Evolutionary conservation across 129 eudicot genomes (phyloP).

Genomic region (Centrapalus pauciflorus): DNA sequence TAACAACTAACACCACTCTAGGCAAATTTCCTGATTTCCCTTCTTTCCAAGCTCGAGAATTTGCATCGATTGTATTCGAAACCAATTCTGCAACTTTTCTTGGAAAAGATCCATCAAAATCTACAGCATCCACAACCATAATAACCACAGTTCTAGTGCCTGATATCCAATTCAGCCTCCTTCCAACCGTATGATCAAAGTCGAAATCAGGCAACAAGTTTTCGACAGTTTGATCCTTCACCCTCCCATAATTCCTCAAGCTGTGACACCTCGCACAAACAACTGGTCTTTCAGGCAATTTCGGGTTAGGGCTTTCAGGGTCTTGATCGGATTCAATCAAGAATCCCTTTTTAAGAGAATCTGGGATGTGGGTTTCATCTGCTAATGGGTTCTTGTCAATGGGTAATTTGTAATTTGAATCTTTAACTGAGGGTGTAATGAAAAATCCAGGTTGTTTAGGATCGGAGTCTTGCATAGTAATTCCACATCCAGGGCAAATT

Average conservation of each 20-base stretch:
- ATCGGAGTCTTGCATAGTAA: constrained; percentile 72
- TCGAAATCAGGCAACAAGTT: constrained; percentile 91
- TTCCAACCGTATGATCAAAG: constrained; percentile 89
- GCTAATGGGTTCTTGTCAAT: constrained; percentile 39
- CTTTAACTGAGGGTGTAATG: constrained; percentile 43
- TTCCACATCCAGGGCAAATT: constrained; percentile 95
- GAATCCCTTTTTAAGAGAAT: constrained; percentile 57
- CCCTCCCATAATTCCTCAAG: constrained; percentile 66
- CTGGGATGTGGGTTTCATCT: constrained; percentile 69
- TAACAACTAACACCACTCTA: constrained; percentile 68
- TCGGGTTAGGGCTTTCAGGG: constrained; percentile 4
- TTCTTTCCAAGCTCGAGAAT: constrained; percentile 74
- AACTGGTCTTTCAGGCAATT: constrained; percentile 32
- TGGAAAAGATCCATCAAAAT: constrained; percentile 92
- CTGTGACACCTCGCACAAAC: constrained; percentile 87
- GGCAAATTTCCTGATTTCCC: constrained; percentile 95
- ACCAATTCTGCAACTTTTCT: constrained; percentile 60
- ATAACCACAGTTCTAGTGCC: constrained; percentile 75
- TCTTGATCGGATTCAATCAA: constrained; percentile 29
- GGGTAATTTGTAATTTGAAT: constrained; percentile 40
- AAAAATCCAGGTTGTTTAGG: constrained; percentile 67
- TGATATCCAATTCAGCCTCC: constrained; percentile 46
- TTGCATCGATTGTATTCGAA: constrained; percentile 60
- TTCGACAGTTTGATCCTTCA: constrained; percentile 61
- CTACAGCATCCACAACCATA: constrained; percentile 83